A percentile compares a stretch with the other conserved stretches of the same genome.
Evolutionary conservation across 179 eudicot genomes (phyloP).

Genomic region (Vitellaria paradoxa): DNA sequence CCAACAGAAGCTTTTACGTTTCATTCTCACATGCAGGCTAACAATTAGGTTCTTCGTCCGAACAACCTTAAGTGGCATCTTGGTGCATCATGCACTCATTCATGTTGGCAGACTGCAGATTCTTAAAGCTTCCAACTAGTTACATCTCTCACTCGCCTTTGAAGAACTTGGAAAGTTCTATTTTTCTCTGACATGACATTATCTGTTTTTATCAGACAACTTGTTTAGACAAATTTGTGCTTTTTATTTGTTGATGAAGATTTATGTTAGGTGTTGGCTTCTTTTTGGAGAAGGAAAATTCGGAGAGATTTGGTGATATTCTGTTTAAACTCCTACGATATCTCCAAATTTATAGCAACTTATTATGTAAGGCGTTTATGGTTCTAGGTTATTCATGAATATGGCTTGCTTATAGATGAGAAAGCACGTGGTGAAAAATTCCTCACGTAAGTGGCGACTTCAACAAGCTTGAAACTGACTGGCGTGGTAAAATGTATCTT

Average conservation of each 20-base stretch:
- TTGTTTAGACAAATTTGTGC: conserved; percentile 1
- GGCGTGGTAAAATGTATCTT: not conserved
- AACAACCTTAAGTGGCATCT: conserved; percentile 14
- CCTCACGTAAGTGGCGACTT: not conserved
- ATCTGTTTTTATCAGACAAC: conserved; percentile 3
- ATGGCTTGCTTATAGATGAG: not conserved
- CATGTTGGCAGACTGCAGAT: not conserved
- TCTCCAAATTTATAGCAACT: not conserved
- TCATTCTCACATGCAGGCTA: not conserved
- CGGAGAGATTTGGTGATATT: not conserved
- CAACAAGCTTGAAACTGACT: not conserved
- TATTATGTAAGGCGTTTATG: not conserved
- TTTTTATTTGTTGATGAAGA: not conserved
- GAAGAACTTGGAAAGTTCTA: not conserved
- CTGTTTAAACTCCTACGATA: not conserved
- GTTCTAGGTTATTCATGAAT: not conserved
- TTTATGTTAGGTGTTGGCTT: not conserved
- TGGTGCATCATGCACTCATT: conserved; percentile 15
- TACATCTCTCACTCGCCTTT: not conserved
- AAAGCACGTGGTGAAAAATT: not conserved
- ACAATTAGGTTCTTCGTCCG: not conserved
- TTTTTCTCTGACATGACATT: conserved; percentile 2
- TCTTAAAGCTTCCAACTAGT: not conserved
- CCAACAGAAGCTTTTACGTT: not conserved
- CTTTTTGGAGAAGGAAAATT: not conserved